phyloP scores from a whole-genome alignment of 1,284 basidiomycete species.

The Volvariella surrecta region DNA sequence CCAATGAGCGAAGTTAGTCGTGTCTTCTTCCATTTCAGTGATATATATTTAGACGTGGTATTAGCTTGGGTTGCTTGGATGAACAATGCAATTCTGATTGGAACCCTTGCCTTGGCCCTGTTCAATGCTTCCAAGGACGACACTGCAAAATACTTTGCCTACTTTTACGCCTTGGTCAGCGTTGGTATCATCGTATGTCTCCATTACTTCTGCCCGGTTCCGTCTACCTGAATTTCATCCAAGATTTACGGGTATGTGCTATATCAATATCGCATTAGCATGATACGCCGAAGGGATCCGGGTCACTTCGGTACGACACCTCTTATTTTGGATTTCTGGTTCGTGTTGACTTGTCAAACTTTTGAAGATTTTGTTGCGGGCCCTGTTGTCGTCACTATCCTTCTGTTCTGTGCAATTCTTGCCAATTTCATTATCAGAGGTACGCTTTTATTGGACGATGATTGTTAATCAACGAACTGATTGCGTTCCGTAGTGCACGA shows the following conservation, averaged over 20 bases:
- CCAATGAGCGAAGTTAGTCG: constrained; percentile 92
- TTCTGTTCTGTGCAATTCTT: constrained; percentile 80
- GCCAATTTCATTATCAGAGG: constrained; percentile 83
- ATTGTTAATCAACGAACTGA: neutral
- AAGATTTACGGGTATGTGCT: constrained; percentile 82
- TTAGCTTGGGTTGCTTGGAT: constrained; percentile 89
- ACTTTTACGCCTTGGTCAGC: constrained; percentile 78
- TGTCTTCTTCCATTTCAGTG: constrained; percentile 6
- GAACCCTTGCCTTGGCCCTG: constrained; percentile 80
- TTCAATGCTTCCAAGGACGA: constrained; percentile 81
- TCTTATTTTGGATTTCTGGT: constrained; percentile 2
- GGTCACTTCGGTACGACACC: constrained; percentile 74
- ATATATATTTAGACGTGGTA: constrained; percentile 6
- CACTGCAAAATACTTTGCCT: constrained; percentile 74
- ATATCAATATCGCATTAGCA: constrained; percentile 85
- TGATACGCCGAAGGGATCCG: constrained; percentile 88
- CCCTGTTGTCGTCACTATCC: constrained; percentile 70
- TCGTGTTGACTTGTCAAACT: constrained; percentile 4
- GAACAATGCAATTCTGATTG: constrained; percentile 79
- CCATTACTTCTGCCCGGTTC: neutral
- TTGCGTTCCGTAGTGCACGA: constrained; percentile 31
- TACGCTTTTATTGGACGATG: constrained; percentile 20
- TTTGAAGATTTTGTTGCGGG: constrained; percentile 68
- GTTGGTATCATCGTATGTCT: constrained; percentile 49
- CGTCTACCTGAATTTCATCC: neutral